Percentiles rank a stretch among this genome's conserved stretches.
phyloP scores from a whole-genome alignment of 2,329 filamentous ascomycete genomes.

The Aspergillus fumigatus region DNA sequence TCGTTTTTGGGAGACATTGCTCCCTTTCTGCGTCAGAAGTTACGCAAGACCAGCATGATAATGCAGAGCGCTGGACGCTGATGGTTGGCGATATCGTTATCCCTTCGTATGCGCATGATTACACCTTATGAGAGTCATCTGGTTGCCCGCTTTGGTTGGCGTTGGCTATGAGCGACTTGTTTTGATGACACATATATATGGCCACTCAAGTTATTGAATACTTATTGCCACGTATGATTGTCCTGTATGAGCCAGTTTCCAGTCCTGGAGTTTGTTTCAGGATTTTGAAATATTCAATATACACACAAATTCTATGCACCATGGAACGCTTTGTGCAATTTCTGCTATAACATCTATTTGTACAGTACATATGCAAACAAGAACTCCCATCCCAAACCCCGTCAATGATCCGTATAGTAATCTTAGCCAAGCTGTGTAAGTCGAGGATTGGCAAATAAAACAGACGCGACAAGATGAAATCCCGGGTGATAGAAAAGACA shows the following conservation, averaged over 20 bases:
- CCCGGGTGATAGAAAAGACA: constrained; percentile 1
- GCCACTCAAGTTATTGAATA: not conserved
- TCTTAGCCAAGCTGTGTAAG: constrained; percentile 3
- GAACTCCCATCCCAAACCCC: constrained; percentile 15
- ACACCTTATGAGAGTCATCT: not conserved
- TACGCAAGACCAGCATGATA: constrained; percentile 11
- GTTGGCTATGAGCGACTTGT: not conserved
- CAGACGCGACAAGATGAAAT: constrained; percentile 14
- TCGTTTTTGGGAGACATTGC: constrained; percentile 82
- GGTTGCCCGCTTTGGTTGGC: not conserved
- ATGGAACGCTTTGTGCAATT: not conserved
- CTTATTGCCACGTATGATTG: not conserved
- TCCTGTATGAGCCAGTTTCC: not conserved
- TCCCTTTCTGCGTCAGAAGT: constrained; percentile 36
- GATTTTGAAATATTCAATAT: not conserved
- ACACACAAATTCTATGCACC: not conserved
- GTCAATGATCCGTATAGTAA: constrained; percentile 9
- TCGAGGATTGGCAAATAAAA: constrained; percentile 6
- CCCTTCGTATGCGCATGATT: constrained; percentile 23
- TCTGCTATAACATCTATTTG: constrained; percentile 12
- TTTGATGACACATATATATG: no score
- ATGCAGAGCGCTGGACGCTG: constrained; percentile 22
- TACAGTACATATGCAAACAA: constrained; percentile 15
- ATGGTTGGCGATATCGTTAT: constrained; percentile 39
- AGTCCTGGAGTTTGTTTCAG: not conserved